Percentiles rank a stretch among this genome's conserved stretches.
Conservation (phyloP, 805 yeast genomes). For the Candida saitoana region DNA sequence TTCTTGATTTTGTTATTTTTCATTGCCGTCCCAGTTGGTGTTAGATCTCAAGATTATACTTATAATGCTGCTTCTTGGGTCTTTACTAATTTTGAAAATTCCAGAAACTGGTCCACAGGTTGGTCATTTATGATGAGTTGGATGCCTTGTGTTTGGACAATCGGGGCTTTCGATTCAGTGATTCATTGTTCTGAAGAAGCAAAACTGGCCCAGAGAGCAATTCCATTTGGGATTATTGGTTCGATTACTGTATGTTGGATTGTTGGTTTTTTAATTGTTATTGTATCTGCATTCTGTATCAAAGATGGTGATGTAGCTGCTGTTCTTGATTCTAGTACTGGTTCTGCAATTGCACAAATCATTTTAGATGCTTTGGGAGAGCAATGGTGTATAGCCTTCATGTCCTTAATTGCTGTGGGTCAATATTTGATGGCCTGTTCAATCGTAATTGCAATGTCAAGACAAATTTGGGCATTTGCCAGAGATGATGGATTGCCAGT, state of each 20-base stretch:
- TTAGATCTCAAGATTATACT: slow-evolving; percentile 20
- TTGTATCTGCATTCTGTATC: slow-evolving; percentile 54
- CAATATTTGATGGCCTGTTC: slow-evolving; percentile 69
- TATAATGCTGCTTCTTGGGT: slow-evolving; percentile 36
- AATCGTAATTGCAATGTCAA: slow-evolving; percentile 57
- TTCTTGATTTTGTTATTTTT: slow-evolving; percentile 50
- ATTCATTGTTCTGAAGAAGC: slow-evolving; percentile 75
- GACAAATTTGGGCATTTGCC: slow-evolving; percentile 73
- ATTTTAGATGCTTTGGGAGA: slow-evolving; percentile 59
- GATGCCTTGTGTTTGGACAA: slow-evolving; percentile 75
- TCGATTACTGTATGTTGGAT: slow-evolving; percentile 54
- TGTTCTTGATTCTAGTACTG: slow-evolving; percentile 43
- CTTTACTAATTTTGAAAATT: slow-evolving; percentile 49
- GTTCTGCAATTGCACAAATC: slow-evolving; percentile 64
- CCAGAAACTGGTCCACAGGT: slow-evolving; percentile 29
- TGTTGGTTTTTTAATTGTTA: slow-evolving; percentile 54
- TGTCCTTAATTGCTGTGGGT: slow-evolving; percentile 53
- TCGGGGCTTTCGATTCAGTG: slow-evolving; percentile 68
- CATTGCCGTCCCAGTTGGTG: slow-evolving; percentile 63
- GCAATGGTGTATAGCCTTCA: slow-evolving; percentile 60
- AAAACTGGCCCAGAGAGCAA: slow-evolving; percentile 54
- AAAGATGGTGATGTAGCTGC: slow-evolving; percentile 39
- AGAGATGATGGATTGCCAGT: slow-evolving; percentile 74
- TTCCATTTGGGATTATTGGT: slow-evolving; percentile 61
- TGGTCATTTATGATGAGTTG: slow-evolving; percentile 49